A percentile compares a stretch with the other conserved stretches of the same genome.
Evolutionary conservation across 2,329 filamentous ascomycete species (phyloP).

Genomic region (Nothophoma quercina): DNA sequence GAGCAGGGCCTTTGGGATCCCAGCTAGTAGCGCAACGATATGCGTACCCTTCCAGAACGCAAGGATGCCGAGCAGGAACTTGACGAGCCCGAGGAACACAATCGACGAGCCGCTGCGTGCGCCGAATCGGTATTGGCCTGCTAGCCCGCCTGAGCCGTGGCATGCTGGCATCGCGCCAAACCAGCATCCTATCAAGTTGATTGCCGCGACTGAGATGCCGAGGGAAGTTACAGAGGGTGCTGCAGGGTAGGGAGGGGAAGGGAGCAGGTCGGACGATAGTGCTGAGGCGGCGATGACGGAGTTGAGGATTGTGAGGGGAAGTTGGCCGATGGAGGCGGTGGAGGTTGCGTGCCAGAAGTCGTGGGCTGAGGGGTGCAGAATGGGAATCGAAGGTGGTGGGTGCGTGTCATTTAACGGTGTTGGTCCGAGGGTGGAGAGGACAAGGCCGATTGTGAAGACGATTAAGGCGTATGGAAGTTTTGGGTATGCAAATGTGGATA

Average conservation of each 20-base stretch:
- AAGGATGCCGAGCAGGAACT: constrained; percentile 75
- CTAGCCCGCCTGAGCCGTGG: constrained; percentile 89
- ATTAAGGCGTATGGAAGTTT: constrained; percentile 80
- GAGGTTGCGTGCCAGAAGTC: constrained; percentile 64
- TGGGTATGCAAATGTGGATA: constrained; percentile 70
- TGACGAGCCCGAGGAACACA: constrained; percentile 77
- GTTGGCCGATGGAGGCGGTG: constrained; percentile 79
- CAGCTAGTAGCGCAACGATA: constrained; percentile 72
- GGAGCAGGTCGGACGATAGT: constrained; percentile 78
- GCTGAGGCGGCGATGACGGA: constrained; percentile 88
- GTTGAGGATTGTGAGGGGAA: constrained; percentile 91
- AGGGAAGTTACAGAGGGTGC: constrained; percentile 77
- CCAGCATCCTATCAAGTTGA: constrained; percentile 88
- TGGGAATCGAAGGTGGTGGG: constrained; percentile 63
- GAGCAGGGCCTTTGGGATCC: constrained; percentile 78
- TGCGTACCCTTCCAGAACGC: constrained; percentile 70
- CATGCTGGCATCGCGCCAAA: constrained; percentile 96
- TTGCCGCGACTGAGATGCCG: constrained; percentile 79
- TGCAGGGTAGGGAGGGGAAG: constrained; percentile 61
- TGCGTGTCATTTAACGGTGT: constrained; percentile 16
- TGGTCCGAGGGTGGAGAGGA: constrained; percentile 64
- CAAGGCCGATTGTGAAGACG: constrained; percentile 72
- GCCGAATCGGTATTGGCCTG: constrained; percentile 90
- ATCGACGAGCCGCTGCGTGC: constrained; percentile 86
- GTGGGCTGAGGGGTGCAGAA: constrained; percentile 53